Conservation (phyloP, 106 monocot species). For the Acorus gramineus region DNA sequence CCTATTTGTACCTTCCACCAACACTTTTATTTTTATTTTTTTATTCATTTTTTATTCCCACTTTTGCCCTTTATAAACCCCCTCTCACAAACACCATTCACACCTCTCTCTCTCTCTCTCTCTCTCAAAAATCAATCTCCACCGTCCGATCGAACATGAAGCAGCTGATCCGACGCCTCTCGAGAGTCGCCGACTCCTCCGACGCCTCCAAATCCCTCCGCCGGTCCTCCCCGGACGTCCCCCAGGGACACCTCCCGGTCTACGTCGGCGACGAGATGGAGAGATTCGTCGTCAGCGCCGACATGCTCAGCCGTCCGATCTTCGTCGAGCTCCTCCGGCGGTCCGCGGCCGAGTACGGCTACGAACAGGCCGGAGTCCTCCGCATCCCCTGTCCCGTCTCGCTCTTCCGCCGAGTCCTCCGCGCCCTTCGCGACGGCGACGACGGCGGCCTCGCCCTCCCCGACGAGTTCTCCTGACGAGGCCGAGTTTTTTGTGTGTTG, state of each 20-base stretch:
- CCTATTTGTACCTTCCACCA: too few relatives aligned
- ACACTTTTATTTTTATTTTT: too few relatives aligned
- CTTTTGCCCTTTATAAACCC: too few relatives aligned
- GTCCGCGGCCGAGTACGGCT: constrained; percentile 64
- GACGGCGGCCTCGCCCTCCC: not conserved
- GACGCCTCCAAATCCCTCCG: constrained; percentile 6
- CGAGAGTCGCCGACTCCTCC: constrained; percentile 34
- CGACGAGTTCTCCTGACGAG: not conserved
- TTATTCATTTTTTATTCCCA: too few relatives aligned
- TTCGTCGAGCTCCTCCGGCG: constrained; percentile 40
- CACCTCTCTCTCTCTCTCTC: too few relatives aligned
- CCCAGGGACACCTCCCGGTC: constrained; percentile 60
- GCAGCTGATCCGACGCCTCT: constrained; percentile 35
- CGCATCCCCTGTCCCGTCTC: constrained; percentile 56
- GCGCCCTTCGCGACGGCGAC: constrained; percentile 4
- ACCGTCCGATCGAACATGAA: constrained; percentile 14
- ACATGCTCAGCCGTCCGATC: constrained; percentile 34
- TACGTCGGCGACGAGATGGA: constrained; percentile 72
- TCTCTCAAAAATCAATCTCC: too few relatives aligned
- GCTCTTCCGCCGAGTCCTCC: constrained; percentile 27
- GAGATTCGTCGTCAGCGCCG: constrained; percentile 44
- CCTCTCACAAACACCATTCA: too few relatives aligned
- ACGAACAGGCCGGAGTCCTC: constrained; percentile 45
- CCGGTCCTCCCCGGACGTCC: not conserved
- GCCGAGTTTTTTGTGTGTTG: too few relatives aligned